These are phyloP conservation scores for Achaetomiella virescens DNA, from an alignment of 495 filamentous ascomycete genomes.

Conservation along the genomic window DNA sequence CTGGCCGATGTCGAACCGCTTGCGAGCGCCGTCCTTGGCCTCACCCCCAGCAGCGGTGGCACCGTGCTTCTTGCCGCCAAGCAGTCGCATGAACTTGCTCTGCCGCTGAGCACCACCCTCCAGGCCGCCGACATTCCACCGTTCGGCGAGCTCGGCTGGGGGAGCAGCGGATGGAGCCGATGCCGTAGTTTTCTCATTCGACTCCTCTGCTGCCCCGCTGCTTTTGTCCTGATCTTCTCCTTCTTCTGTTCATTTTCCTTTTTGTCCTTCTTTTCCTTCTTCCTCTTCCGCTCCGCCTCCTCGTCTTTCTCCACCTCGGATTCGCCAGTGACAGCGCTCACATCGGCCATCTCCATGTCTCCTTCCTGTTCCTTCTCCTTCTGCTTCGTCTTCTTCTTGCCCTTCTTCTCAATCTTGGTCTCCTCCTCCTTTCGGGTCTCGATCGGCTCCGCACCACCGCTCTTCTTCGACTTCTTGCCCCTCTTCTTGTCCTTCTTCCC, in stretches of 20 bases:
- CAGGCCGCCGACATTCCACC: constrained; percentile 50
- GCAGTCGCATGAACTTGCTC: constrained; percentile 51
- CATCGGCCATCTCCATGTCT: constrained; percentile 5
- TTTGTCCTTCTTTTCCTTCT: constrained; percentile 11
- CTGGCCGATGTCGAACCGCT: constrained; percentile 30
- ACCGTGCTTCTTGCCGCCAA: constrained; percentile 44
- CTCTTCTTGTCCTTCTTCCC: constrained; percentile 13
- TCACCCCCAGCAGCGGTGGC: constrained; percentile 7
- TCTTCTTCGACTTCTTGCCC: constrained; percentile 2
- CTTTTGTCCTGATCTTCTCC: constrained; percentile 14
- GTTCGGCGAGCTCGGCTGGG: constrained; percentile 23
- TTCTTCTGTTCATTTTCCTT: constrained; percentile 12
- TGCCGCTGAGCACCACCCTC: constrained; percentile 45
- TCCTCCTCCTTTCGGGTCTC: background rate
- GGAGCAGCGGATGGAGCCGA: constrained; percentile 3
- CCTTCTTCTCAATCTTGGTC: background rate
- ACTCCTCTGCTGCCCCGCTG: background rate
- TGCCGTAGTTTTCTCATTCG: constrained; percentile 1
- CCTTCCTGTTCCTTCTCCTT: constrained; percentile 11
- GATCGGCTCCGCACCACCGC: background rate
- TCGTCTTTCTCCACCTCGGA: constrained; percentile 1
- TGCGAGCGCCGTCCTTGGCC: constrained; percentile 16
- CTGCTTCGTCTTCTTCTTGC: background rate
- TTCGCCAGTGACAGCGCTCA: background rate
- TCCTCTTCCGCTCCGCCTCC: background rate